A percentile compares a stretch with the other conserved stretches of the same genome.
Conservation (phyloP, 192 early-diverging fungal species). For the Backusella mclennaniae region DNA sequence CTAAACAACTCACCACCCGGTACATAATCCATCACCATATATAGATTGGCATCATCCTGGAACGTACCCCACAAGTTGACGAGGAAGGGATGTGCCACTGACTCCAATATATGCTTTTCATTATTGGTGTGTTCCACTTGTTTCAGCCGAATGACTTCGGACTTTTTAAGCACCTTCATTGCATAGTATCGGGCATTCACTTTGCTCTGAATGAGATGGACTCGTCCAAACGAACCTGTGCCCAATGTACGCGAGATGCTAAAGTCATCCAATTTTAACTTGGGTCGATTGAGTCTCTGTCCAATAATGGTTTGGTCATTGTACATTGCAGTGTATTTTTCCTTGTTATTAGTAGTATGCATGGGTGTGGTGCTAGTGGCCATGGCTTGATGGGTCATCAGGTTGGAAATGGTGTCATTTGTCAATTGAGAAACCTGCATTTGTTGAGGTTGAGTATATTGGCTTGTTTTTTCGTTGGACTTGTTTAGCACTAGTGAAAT, state of each 20-base stretch:
- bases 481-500: not conserved
- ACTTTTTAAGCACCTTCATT: slow-evolving; percentile 93
- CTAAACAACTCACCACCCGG: slow-evolving; percentile 85
- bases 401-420: not conserved
- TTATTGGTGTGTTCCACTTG: slow-evolving; percentile 97
- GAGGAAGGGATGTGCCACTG: slow-evolving; percentile 83
- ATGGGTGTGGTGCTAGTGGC: not conserved
- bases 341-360: not conserved
- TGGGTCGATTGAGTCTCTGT: slow-evolving; percentile 35
- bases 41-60: slow-evolving; percentile 77
- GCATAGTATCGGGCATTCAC: slow-evolving; percentile 81
- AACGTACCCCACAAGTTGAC: slow-evolving; percentile 88
- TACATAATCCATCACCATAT: slow-evolving; percentile 87
- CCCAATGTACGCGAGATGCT: slow-evolving; percentile 87
- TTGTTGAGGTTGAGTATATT: slow-evolving; percentile 10
- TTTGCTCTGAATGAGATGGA: slow-evolving; percentile 82
- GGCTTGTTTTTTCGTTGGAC: not conserved
- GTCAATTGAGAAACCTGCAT: slow-evolving; percentile 13
- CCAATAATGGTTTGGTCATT: slow-evolving; percentile 19
- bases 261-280: slow-evolving; percentile 75
- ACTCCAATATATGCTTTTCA: slow-evolving; percentile 86
- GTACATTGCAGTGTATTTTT: not conserved
- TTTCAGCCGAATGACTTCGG: slow-evolving; percentile 86
- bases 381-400: not conserved
- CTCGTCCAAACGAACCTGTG: slow-evolving; percentile 94